Evolutionary conservation across 768 basidiomycete species (phyloP).

Genomic region (Hebeloma cylindrosporum): DNA sequence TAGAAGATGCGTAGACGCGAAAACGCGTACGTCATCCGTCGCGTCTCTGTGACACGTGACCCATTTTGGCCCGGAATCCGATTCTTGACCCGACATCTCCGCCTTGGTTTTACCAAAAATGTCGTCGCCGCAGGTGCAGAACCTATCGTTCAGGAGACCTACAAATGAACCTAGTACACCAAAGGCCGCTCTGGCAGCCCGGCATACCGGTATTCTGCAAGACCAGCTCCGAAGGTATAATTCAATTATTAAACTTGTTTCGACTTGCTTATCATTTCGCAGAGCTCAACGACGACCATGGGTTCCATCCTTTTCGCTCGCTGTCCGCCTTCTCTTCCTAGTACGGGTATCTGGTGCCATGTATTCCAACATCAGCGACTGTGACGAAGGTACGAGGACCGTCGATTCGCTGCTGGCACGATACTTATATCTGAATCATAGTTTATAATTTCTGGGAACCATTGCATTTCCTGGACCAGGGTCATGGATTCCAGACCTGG

Average conservation of each 20-base stretch:
- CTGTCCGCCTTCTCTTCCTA: slow-evolving; percentile 80
- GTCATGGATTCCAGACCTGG: slow-evolving; percentile 97
- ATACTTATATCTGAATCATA: slow-evolving; percentile 29
- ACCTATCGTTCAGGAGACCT: slow-evolving; percentile 52
- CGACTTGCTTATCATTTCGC: slow-evolving; percentile 10
- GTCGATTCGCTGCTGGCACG: neutral
- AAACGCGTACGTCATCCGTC: no score
- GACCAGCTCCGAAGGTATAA: slow-evolving; percentile 75
- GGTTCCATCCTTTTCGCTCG: slow-evolving; percentile 81
- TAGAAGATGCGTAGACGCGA: no score
- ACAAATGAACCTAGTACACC: slow-evolving; percentile 26
- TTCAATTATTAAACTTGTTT: neutral
- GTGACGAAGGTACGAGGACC: slow-evolving; percentile 80
- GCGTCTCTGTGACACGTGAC: slow-evolving; percentile 10
- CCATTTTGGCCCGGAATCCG: slow-evolving; percentile 11
- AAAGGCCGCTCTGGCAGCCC: slow-evolving; percentile 25
- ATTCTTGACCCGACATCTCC: slow-evolving; percentile 3
- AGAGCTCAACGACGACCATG: slow-evolving; percentile 79
- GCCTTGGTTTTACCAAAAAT: slow-evolving; percentile 21
- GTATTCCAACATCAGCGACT: slow-evolving; percentile 94
- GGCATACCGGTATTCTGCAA: slow-evolving; percentile 73
- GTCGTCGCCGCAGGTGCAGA: slow-evolving; percentile 40
- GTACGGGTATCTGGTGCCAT: slow-evolving; percentile 83
- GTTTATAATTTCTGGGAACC: slow-evolving; percentile 99
- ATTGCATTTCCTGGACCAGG: slow-evolving; percentile 84